A percentile compares a stretch with the other conserved stretches of the same genome.
Conservation (phyloP, 2,329 filamentous ascomycete species). For the Helotiales sp. region DNA sequence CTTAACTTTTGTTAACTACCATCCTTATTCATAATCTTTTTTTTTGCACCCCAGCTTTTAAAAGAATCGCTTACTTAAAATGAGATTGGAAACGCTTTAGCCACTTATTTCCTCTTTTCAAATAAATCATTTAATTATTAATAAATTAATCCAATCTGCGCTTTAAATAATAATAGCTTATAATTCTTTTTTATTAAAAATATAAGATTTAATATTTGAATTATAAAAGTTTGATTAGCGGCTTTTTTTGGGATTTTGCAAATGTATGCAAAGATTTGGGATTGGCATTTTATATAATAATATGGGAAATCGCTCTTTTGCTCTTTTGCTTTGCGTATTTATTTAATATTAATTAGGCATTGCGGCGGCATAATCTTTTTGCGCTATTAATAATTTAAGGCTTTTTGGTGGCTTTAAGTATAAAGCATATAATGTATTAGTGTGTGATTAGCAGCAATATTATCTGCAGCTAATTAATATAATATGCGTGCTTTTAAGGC, state of each 20-base stretch:
- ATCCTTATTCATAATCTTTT: conserved; percentile 1
- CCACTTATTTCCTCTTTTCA: conserved; percentile 9
- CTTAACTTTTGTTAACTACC: conserved; percentile 11
- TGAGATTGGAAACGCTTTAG: not conserved
- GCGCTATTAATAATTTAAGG: not conserved
- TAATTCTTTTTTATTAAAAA: not conserved
- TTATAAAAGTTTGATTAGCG: not conserved
- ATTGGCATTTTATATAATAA: not conserved
- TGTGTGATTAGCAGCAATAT: not conserved
- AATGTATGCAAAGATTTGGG: not conserved
- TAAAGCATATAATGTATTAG: not conserved
- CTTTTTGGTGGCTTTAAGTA: not conserved
- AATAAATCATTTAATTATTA: not conserved
- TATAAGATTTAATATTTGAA: not conserved
- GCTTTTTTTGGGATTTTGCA: not conserved
- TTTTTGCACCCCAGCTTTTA: not conserved
- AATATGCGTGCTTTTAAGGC: not conserved
- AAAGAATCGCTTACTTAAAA: conserved; percentile 16
- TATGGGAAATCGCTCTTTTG: not conserved
- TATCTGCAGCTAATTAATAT: not conserved
- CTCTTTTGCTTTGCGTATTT: not conserved
- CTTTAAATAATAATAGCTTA: not conserved
- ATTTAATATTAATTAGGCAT: too few relatives aligned
- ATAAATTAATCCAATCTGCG: not conserved
- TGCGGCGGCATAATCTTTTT: not conserved